Base-by-base conservation (phyloP, 2,329 filamentous ascomycete genomes). In the Cryphonectria radicalis region DNA sequence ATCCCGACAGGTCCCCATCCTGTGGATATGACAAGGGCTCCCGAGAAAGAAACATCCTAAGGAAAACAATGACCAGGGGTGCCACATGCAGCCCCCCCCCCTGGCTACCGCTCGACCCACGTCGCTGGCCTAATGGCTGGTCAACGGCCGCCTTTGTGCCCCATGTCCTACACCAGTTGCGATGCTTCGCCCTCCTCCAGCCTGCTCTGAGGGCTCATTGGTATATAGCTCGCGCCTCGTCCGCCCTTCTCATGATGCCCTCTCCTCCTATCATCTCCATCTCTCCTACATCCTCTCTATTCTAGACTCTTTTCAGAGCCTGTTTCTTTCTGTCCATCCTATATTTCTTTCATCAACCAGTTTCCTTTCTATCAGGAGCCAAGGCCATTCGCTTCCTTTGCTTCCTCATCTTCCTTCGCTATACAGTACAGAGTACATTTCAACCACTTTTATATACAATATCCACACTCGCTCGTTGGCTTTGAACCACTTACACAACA, bases 371-470 rank as follows among this genome's bases (percentile, higher is more conserved):
- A 76, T 73, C 71, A 74, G 77, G 79, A 81, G 80, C 80, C 83
- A 87, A 85, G 85, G 84, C 84, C 86, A 87, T 85, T 89, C 86
- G 85, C 83, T 89, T 83, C 80, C 84, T 87, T 87, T 87, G 80
- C 78, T 75, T 74, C 70, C 72, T 72, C 80, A 74, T 76, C 78
- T 78, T 78, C 73, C 71, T 70, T 63, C 76, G 72, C 63, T 77
- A 76, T 73, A 40, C 67, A 73, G 68, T 73, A 72, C 66, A 60
- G 66, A 63, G 66, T 70, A 72, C 66, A 65, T 53, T 68, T 67
- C 50, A 63, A 73, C 55, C 25, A 59, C 6, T 50, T 50, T 68
- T 32, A 32, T 32, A 66, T n/a, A 66, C 55, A 69, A 66, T 63
- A 69, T 55, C 55, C 63, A 66, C 60, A 60, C 66, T 70, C 68